Evolutionary conservation across 257 asterid species (phyloP), one percentile per base, ranked within the genome.

Genomic region (Schizonepeta tenuifolia): DNA sequence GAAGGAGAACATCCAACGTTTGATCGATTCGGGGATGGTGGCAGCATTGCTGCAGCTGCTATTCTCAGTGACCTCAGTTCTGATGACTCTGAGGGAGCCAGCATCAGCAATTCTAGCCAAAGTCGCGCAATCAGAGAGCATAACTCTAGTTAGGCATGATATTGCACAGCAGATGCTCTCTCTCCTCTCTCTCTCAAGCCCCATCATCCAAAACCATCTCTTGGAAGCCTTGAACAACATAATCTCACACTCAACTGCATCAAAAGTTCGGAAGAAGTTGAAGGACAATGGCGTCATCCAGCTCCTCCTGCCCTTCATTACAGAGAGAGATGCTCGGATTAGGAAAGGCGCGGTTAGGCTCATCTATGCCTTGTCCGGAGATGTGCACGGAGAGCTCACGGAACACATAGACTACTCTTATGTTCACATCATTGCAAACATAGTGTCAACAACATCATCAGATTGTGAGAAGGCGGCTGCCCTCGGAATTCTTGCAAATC

Each of bases 161-260:
- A 70, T 91, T 11, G 88, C 95, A 24, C 96, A 88, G 41, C 96
- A 91, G 80, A 94, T 94, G 96, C 96, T 94, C 77, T 94, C 96
- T 0, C 95, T 94, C 38, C 81, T 94, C 3, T 90, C 77, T 64
- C 82, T 94, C 47, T 87, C 95, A 0, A 88, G 94, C 81, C 96
- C 97, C 1, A 76, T 80, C 35, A 86, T 89, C 55, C 98, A 91
- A 74, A 81, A 73, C 80, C 88, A 89, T 77, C 88, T 91, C 60
- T 58, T 94, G 75, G 87, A 85, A 71, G 96, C 96, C 50, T 72
- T 94, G 62, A 91, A 85, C 71, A 77, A 79, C 85, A 88, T 94
- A 3, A 80, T 91, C 40, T 75, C 87, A 10, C 92, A 86, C 47
- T 6, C 86, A 3, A 78, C 80, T 67, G 94, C 89, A 9, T 69